Evolutionary conservation across 1,284 basidiomycete species (phyloP).

Genomic region (Ceraceosorus guamensis): DNA sequence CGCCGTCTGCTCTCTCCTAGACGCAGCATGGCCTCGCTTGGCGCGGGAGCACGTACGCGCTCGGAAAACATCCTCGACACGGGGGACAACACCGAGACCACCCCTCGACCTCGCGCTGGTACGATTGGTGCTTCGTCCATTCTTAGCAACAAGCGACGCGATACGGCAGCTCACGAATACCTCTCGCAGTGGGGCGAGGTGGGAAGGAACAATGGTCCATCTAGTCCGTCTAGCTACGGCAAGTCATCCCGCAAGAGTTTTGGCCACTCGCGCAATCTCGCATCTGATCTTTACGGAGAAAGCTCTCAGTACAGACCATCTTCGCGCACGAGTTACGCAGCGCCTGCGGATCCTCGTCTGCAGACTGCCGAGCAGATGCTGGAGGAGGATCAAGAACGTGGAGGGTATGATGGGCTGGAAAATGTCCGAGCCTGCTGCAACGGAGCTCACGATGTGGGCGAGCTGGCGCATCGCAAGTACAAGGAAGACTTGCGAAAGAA

Average conservation of each 20-base stretch:
- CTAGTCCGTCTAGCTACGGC: background rate
- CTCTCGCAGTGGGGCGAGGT: conserved; percentile 49
- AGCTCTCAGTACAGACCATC: background rate
- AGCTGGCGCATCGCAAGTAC: conserved; percentile 26
- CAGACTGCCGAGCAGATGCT: conserved; percentile 45
- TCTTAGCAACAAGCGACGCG: conserved; percentile 66
- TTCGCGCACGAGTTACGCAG: background rate
- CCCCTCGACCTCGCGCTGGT: conserved; percentile 68
- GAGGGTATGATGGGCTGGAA: conserved; percentile 83
- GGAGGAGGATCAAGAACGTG: conserved; percentile 66
- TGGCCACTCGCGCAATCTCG: no score
- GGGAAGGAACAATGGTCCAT: conserved; percentile 18
- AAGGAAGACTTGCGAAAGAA: conserved; percentile 4
- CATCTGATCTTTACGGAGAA: background rate
- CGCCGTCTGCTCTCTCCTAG: conserved; percentile 37
- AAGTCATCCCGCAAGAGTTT: background rate
- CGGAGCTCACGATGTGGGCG: conserved; percentile 65
- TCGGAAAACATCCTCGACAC: no score
- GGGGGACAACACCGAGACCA: conserved; percentile 48
- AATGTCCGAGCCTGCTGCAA: conserved; percentile 70
- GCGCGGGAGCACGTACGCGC: conserved; percentile 24
- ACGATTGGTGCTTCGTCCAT: conserved; percentile 55
- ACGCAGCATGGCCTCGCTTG: conserved; percentile 40
- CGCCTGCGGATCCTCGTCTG: conserved; percentile 20
- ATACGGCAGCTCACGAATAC: conserved; percentile 82